Conservation (phyloP, 495 filamentous ascomycete species). For the Aspergillus heteromorphus region DNA sequence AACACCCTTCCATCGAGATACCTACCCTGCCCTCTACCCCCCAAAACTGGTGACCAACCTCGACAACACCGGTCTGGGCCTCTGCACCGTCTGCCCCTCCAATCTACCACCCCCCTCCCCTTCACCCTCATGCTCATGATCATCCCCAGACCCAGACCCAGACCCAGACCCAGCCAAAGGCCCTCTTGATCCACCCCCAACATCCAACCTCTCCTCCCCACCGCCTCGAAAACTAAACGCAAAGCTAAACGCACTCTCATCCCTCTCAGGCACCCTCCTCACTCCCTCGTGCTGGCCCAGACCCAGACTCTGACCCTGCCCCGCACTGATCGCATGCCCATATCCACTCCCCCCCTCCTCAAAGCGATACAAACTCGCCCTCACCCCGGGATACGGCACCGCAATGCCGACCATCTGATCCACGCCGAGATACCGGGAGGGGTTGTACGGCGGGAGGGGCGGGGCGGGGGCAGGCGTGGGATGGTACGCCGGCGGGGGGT, state of each 20-base stretch:
- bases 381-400: neutral
- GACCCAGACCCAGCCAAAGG: too few species aligned
- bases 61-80: slow-evolving; percentile 35
- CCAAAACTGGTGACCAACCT: slow-evolving; percentile 38
- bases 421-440: slow-evolving; percentile 13
- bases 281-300: neutral
- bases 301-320: too few species aligned
- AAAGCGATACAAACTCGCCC: neutral
- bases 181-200: neutral
- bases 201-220: neutral
- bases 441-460: slow-evolving; percentile 16
- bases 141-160: too few species aligned
- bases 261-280: neutral
- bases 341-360: neutral
- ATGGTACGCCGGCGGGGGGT: slow-evolving; percentile 19
- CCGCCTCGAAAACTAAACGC: too few species aligned
- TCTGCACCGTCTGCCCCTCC: slow-evolving; percentile 13
- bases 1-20: neutral
- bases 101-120: neutral
- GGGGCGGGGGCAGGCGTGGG: neutral
- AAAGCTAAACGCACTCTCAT: neutral
- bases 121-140: neutral
- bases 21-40: slow-evolving; percentile 3
- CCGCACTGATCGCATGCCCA: too few species aligned
- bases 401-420: neutral